Evolutionary conservation across 108 stramenopile species (phyloP), one percentile per base, ranked within the genome.

Genomic region (Pelagomonas calceolata): DNA sequence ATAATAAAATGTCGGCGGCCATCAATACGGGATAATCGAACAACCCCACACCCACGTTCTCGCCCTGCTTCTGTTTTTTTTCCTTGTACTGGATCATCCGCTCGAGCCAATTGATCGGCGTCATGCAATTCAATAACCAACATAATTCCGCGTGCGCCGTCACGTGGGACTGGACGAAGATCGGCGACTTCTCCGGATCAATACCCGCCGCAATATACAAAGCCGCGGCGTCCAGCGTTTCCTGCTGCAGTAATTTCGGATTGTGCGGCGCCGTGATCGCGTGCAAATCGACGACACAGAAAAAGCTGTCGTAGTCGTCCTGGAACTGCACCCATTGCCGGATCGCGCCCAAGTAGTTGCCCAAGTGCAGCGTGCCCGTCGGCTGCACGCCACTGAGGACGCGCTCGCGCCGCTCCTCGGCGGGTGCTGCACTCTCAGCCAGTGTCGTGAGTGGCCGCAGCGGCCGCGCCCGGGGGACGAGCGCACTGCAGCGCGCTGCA

Each of bases 61-160:
- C 80, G 46, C 81, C 83, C 46, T 88, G 84, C 71, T 96, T 99
- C 73, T 85, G 85, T 7, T 93, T 80, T 86, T 99, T 99, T 69
- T 98, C 96, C 79, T 98, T 99, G 90, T 91, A 99, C 85, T 99
- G 99, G 66, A 98, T 99, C 99, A 99, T 99, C 32, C 97, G 89
- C 76, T 98, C 96, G 66, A 99, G 75, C 95, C 97, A 96, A 69
- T 89, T 92, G 90, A 99, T 92, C 17, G 99, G 97, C 15, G 96
- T 95, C 63, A 88, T 80, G 79, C 95, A 97, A 68, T 87, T 94
- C 68, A 99, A 82, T n/a, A 98, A 81, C 99, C 99, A 99, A 43
- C 92, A 80, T 26, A 99, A 86, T 73, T 99, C 99, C 34, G 99
- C 68, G 78, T 99, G 99, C 30, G 93, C 95, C 0, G 89, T 71